phyloP scores from a whole-genome alignment of 2,329 filamentous ascomycete species.

The Gyromitra esculenta region DNA sequence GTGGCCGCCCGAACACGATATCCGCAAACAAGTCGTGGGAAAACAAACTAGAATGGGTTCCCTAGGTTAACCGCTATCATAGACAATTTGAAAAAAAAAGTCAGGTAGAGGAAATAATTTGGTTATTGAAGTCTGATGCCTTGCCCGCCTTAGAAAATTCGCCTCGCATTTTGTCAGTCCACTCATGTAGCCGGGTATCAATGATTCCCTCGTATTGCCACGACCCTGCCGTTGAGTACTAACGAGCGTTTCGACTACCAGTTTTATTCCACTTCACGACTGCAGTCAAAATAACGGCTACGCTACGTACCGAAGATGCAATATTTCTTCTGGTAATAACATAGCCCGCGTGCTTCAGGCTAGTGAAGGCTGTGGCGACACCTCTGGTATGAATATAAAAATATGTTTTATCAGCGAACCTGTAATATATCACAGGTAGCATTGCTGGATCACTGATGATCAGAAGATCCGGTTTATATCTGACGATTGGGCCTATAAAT shows the following conservation, averaged over 20 bases:
- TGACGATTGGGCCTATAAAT: constrained; percentile 64
- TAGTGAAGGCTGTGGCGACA: constrained; percentile 22
- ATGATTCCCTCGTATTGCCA: constrained; percentile 69
- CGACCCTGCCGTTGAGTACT: not conserved
- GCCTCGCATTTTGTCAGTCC: constrained; percentile 64
- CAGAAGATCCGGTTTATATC: constrained; percentile 66
- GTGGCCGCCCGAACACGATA: constrained; percentile 67
- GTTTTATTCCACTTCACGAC: not conserved
- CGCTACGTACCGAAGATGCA: constrained; percentile 62
- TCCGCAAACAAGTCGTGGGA: constrained; percentile 69
- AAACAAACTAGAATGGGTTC: constrained; percentile 61
- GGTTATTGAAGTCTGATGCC: constrained; percentile 61
- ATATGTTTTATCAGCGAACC: constrained; percentile 67
- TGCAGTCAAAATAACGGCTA: not conserved
- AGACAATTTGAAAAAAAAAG: not conserved
- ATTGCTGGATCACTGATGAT: constrained; percentile 66
- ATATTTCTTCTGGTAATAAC: constrained; percentile 66
- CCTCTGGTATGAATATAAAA: constrained; percentile 64
- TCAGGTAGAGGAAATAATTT: constrained; percentile 6
- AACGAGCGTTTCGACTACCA: not conserved
- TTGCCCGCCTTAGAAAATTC: constrained; percentile 63
- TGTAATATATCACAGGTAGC: constrained; percentile 66
- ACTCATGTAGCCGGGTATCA: constrained; percentile 65
- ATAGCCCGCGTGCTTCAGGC: constrained; percentile 63
- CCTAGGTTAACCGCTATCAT: not conserved